Percentiles rank a stretch among this genome's conserved stretches.
These are phyloP conservation scores for Zoysia japonica DNA, from an alignment of 176 grass and related monocot genomes.

Conservation along the genomic window DNA sequence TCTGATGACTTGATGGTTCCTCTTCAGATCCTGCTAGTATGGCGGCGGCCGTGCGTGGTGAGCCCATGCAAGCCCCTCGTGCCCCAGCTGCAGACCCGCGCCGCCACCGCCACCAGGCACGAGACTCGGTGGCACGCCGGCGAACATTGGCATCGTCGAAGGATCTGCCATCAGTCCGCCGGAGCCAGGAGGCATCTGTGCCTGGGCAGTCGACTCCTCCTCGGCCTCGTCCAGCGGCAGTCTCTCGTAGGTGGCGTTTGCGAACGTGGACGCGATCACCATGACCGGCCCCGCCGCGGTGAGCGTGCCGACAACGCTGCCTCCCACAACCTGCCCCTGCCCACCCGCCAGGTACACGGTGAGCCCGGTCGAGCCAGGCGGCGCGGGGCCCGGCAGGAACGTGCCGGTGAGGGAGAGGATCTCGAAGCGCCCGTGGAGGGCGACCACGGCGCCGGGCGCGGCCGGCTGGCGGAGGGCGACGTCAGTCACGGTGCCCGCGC, in stretches of 20 bases:
- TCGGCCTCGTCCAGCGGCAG: slow-evolving; percentile 65
- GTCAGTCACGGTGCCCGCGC: slow-evolving; percentile 64
- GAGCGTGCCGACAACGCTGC: slow-evolving; percentile 74
- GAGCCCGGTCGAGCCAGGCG: slow-evolving; percentile 72
- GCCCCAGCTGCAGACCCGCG: slow-evolving; percentile 42
- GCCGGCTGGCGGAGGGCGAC: slow-evolving; percentile 73
- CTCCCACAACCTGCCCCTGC: slow-evolving; percentile 85
- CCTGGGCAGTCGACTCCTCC: slow-evolving; percentile 42
- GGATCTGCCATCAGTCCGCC: slow-evolving; percentile 50
- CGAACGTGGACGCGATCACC: slow-evolving; percentile 86
- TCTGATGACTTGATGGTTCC: not conserved
- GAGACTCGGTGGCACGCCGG: slow-evolving; percentile 41
- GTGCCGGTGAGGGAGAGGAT: slow-evolving; percentile 77
- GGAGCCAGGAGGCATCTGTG: slow-evolving; percentile 23
- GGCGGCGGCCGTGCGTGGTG: slow-evolving; percentile 64
- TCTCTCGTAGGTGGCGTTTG: slow-evolving; percentile 81
- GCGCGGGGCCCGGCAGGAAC: slow-evolving; percentile 76
- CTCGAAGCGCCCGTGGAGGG: slow-evolving; percentile 78
- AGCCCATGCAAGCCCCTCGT: slow-evolving; percentile 61
- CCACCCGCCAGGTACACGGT: slow-evolving; percentile 77
- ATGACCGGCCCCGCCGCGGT: slow-evolving; percentile 80
- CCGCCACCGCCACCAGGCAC: slow-evolving; percentile 25
- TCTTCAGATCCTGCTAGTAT: slow-evolving; percentile 33
- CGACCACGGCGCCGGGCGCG: slow-evolving; percentile 55
- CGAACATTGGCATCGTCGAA: slow-evolving; percentile 60